Percentiles rank a stretch among this genome's conserved stretches.
Evolutionary conservation across 306 rosid species (phyloP).

Genomic region (Inga laurina): DNA sequence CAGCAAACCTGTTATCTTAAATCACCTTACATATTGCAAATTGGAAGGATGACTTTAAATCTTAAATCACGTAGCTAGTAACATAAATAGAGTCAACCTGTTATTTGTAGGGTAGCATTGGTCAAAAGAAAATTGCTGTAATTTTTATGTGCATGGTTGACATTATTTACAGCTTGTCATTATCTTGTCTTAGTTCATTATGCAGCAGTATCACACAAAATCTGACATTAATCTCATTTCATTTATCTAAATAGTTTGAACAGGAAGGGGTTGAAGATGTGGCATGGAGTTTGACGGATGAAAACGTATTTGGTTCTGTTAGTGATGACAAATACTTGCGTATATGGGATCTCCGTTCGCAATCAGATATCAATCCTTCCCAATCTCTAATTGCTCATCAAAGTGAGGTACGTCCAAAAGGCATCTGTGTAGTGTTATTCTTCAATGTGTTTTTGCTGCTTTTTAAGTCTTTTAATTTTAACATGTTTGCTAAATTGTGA

Average conservation of each 20-base stretch:
- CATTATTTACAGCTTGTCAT: background rate
- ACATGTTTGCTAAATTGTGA: background rate
- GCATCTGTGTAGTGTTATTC: background rate
- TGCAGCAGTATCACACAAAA: background rate
- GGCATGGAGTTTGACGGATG: constrained; percentile 99
- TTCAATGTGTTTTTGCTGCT: constrained; percentile 22
- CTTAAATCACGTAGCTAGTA: too few species aligned
- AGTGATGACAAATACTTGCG: constrained; percentile 91
- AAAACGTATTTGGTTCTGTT: constrained; percentile 93
- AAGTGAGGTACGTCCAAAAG: constrained; percentile 69
- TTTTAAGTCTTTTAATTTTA: constrained; percentile 7
- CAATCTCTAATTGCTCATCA: constrained; percentile 91
- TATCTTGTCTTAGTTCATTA: background rate
- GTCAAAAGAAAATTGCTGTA: background rate
- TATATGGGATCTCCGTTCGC: constrained; percentile 90
- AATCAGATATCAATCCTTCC: constrained; percentile 77
- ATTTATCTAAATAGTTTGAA: constrained; percentile 43
- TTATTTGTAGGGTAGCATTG: background rate
- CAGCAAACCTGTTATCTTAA: background rate
- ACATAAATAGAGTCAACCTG: too few species aligned
- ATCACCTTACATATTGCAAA: background rate
- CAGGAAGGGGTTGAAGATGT: constrained; percentile 98
- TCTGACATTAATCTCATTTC: constrained; percentile 11
- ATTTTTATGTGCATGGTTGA: background rate
- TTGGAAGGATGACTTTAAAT: too few species aligned